Evolutionary conservation across 23 red algal genomes (phyloP).

Genomic region (Gracilariopsis chorda): DNA sequence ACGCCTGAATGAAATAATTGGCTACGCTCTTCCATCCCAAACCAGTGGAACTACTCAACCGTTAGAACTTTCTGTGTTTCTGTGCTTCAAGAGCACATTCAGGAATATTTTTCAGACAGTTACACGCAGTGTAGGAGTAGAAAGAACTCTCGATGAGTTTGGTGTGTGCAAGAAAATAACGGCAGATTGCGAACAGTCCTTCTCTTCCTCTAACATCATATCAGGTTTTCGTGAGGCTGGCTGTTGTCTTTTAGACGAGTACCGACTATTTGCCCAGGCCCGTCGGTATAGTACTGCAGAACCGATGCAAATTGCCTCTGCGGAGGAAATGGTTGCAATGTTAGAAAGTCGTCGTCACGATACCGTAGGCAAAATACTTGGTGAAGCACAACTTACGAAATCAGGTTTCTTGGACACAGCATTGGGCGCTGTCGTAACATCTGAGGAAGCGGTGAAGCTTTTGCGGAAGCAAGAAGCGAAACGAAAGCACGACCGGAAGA

Average conservation of each 20-base stretch:
- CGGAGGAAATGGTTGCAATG: not conserved
- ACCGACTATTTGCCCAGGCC: not conserved
- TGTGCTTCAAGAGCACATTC: too few species aligned
- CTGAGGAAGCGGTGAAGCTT: not conserved
- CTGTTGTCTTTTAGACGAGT: not conserved
- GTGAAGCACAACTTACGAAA: not conserved
- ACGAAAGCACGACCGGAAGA: too few species aligned
- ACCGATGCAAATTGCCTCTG: not conserved
- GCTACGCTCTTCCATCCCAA: not conserved
- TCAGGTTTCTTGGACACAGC: not conserved
- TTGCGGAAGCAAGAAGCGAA: not conserved
- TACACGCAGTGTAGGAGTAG: not conserved
- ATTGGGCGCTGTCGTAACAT: not conserved
- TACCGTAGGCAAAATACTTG: not conserved
- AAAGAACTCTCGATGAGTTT: not conserved
- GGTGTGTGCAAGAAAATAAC: not conserved
- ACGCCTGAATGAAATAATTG: not conserved
- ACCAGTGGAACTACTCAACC: not conserved
- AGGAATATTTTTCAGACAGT: not conserved
- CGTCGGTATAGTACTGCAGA: not conserved
- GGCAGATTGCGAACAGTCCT: not conserved
- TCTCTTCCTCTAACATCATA: not conserved
- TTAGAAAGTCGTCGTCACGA: not conserved
- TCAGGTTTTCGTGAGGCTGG: not conserved
- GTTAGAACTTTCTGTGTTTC: not conserved